Conservation (phyloP, 495 filamentous ascomycete genomes). For the Apodospora peruviana region DNA sequence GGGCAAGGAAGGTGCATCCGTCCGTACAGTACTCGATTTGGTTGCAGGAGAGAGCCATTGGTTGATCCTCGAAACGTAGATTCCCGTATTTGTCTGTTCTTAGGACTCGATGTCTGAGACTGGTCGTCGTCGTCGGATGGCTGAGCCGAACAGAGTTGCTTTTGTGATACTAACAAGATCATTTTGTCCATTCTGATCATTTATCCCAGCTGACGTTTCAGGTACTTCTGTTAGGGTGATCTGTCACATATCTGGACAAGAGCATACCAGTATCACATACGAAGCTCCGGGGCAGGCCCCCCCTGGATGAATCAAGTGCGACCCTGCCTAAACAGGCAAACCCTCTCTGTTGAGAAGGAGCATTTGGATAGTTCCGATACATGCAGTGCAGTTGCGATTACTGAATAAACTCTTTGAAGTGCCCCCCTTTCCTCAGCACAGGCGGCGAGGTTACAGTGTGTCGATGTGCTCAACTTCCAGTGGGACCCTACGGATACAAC, state of each 20-base stretch:
- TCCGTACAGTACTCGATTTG: too few relatives aligned
- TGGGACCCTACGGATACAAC: background rate
- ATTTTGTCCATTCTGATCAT: too few relatives aligned
- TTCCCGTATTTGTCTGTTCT: background rate
- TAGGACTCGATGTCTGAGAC: background rate
- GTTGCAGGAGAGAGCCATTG: too few relatives aligned
- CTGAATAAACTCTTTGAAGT: background rate
- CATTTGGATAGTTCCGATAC: background rate
- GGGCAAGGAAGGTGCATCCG: too few relatives aligned
- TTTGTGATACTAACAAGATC: too few relatives aligned
- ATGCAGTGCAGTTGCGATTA: background rate
- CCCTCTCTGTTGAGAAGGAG: background rate
- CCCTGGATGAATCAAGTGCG: background rate
- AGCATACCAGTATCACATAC: too few relatives aligned
- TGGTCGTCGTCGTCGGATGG: background rate
- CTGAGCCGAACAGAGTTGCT: too few relatives aligned
- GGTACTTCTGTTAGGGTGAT: too few relatives aligned
- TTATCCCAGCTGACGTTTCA: too few relatives aligned
- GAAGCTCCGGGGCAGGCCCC: too few relatives aligned
- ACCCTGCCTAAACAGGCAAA: background rate
- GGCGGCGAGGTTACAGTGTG: background rate
- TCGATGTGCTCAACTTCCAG: background rate
- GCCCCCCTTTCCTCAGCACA: background rate
- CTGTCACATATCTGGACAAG: too few relatives aligned
- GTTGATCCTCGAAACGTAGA: background rate